Percentiles rank a stretch among this genome's conserved stretches.
phyloP scores from a whole-genome alignment of 306 rosid genomes.

The Ziziphus jujuba region DNA sequence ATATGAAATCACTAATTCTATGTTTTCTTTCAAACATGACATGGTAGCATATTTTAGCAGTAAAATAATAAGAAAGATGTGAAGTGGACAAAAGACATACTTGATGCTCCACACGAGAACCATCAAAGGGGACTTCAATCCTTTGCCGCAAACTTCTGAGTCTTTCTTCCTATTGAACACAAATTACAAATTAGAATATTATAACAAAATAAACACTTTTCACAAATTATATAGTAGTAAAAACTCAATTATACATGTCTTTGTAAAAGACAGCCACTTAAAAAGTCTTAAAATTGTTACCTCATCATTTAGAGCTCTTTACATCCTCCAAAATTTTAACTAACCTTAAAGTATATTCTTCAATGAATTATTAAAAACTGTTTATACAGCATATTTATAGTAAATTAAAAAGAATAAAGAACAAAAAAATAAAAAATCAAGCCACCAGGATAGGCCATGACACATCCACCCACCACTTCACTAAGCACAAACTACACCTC shows the following conservation, averaged over 20 bases:
- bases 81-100: conserved; percentile 43
- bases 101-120: conserved; percentile 79
- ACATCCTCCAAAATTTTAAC: too few relatives aligned
- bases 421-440: too few relatives aligned
- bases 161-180: conserved; percentile 64
- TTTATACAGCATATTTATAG: too few relatives aligned
- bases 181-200: conserved; percentile 23
- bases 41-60: conserved; percentile 15
- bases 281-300: background rate
- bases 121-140: conserved; percentile 84
- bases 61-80: conserved; percentile 4
- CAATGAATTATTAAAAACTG: too few relatives aligned
- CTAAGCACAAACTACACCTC: too few relatives aligned
- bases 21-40: background rate
- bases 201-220: conserved; percentile 8
- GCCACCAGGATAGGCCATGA: too few relatives aligned
- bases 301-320: too few relatives aligned
- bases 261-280: background rate
- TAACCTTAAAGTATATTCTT: too few relatives aligned
- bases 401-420: too few relatives aligned
- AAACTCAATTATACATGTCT: too few relatives aligned
- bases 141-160: conserved; percentile 56
- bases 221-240: background rate
- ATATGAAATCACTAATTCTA: background rate
- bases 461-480: too few relatives aligned